phyloP scores from a whole-genome alignment of 2,329 filamentous ascomycete genomes.

The Cercospora citrullina region DNA sequence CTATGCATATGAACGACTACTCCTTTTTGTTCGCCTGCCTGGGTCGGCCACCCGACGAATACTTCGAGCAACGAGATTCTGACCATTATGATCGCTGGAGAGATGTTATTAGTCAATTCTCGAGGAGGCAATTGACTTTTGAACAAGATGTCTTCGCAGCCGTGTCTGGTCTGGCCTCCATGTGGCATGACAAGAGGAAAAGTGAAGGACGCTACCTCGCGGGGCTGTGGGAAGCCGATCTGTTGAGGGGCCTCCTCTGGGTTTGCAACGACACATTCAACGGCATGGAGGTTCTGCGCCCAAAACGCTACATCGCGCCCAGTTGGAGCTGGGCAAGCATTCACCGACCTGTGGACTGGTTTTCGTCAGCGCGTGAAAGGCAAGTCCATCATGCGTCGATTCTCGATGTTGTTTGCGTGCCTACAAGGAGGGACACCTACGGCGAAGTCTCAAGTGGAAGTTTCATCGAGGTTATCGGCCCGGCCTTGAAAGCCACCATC shows the following conservation, averaged over 20 bases:
- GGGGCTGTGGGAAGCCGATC: background rate
- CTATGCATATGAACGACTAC: background rate
- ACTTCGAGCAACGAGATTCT: background rate
- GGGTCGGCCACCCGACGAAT: background rate
- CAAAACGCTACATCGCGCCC: background rate
- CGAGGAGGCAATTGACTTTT: background rate
- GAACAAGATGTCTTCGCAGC: background rate
- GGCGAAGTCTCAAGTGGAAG: background rate
- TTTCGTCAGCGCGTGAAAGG: background rate
- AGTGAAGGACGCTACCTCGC: background rate
- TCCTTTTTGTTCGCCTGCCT: background rate
- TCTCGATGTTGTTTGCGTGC: background rate
- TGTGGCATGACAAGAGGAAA: background rate
- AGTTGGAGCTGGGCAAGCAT: background rate
- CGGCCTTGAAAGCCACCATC: background rate
- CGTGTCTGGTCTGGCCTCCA: background rate
- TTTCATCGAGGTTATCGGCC: background rate
- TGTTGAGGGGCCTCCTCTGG: background rate
- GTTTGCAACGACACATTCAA: background rate
- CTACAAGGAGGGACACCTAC: background rate
- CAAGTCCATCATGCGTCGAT: background rate
- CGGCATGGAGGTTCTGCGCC: background rate
- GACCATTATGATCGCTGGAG: background rate
- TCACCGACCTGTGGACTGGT: background rate
- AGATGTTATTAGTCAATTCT: background rate